phyloP scores from a whole-genome alignment of 1,284 basidiomycete genomes.

The Irpex rosettiformis region DNA sequence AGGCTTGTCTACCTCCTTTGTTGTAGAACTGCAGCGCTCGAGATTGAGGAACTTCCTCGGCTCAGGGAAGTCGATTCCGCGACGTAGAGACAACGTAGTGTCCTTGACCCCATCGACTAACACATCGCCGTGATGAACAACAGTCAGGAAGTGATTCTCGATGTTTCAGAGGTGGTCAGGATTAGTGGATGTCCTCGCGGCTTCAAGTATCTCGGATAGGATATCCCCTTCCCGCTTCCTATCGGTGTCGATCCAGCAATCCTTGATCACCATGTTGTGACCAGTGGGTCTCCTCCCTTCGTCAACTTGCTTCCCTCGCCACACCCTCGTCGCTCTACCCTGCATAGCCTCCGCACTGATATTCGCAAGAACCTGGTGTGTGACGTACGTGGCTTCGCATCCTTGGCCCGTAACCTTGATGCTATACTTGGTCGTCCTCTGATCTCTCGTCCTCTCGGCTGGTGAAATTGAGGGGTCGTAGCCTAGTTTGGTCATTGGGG shows the following conservation, averaged over 20 bases:
- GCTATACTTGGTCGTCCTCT: neutral
- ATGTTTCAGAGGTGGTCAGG: neutral
- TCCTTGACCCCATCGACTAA: neutral
- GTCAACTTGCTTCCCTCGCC: neutral
- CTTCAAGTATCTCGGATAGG: neutral
- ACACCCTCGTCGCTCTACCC: slow-evolving; percentile 5
- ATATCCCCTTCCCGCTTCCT: slow-evolving; percentile 3
- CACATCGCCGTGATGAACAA: neutral
- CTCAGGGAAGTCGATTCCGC: too few species aligned
- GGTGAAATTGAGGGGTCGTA: slow-evolving; percentile 4
- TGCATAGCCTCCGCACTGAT: neutral
- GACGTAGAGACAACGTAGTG: neutral
- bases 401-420: slow-evolving; percentile 2
- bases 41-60: neutral
- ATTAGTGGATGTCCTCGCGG: neutral
- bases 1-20: neutral
- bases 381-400: neutral
- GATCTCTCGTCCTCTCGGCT: too few species aligned
- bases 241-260: slow-evolving; percentile 7
- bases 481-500: neutral
- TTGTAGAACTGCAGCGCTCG: neutral
- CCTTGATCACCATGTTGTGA: slow-evolving; percentile 1
- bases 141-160: slow-evolving; percentile 3
- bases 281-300: neutral
- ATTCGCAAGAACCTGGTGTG: neutral